A percentile compares a stretch with the other conserved stretches of the same genome.
Conservation (phyloP, 495 filamentous ascomycete species). For the Haplographium delicatum region DNA sequence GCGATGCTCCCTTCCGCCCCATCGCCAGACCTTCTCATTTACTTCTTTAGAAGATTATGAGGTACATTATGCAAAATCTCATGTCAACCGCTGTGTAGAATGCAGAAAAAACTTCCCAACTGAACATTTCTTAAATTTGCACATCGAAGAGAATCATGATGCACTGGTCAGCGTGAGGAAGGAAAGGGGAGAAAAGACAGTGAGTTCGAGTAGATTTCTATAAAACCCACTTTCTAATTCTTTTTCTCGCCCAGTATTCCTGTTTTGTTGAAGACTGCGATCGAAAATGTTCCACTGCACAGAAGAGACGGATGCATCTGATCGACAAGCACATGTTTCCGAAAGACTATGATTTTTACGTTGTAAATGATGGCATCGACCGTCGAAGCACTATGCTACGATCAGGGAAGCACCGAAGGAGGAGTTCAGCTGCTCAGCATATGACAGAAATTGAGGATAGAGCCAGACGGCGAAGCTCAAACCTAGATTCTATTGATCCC, state of each 20-base stretch:
- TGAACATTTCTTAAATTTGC: conserved; percentile 64
- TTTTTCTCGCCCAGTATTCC: conserved; percentile 62
- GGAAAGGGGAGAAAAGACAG: conserved; percentile 81
- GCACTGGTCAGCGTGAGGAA: conserved; percentile 61
- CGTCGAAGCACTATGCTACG: conserved; percentile 71
- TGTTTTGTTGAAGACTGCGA: conserved; percentile 92
- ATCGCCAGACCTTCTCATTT: conserved; percentile 64
- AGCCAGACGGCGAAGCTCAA: conserved; percentile 46
- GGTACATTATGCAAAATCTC: conserved; percentile 72
- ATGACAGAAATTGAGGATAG: conserved; percentile 35
- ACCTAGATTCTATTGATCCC: conserved; percentile 23
- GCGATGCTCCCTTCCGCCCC: conserved; percentile 72
- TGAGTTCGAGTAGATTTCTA: conserved; percentile 37
- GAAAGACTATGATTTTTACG: conserved; percentile 82
- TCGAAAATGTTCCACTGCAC: conserved; percentile 72
- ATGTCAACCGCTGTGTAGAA: conserved; percentile 79
- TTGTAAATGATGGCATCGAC: conserved; percentile 86
- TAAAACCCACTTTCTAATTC: neutral
- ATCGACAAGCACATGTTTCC: conserved; percentile 96
- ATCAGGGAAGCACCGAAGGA: conserved; percentile 25
- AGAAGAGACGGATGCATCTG: conserved; percentile 80
- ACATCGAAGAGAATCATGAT: conserved; percentile 93
- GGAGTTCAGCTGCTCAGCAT: conserved; percentile 24
- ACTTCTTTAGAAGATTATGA: conserved; percentile 78
- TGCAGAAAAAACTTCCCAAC: conserved; percentile 77